Percentiles rank a stretch among this genome's conserved stretches.
These are phyloP conservation scores for Podochytrium sp. DNA, from an alignment of 192 early-diverging fungal genomes.

Conservation along the genomic window DNA sequence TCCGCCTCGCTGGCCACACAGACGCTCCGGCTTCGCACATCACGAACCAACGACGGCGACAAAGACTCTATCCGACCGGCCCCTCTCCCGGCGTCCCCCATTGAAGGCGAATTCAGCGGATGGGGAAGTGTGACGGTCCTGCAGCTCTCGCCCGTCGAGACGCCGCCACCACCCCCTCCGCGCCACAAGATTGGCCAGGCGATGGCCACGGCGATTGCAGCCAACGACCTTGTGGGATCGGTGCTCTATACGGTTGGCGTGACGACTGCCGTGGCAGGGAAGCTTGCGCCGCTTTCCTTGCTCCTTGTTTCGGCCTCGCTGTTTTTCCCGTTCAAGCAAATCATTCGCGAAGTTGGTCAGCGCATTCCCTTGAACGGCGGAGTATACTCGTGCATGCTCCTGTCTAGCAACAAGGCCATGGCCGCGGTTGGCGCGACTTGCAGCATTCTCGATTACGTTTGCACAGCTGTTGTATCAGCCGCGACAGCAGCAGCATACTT, in stretches of 20 bases:
- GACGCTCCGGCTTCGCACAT: too few relatives aligned
- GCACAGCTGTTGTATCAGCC: conserved; percentile 57
- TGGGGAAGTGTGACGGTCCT: conserved; percentile 3
- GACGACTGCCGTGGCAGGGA: conserved; percentile 47
- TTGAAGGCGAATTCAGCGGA: conserved; percentile 19
- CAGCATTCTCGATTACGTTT: conserved; percentile 54
- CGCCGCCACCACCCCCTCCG: background rate
- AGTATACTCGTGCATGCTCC: conserved; percentile 51
- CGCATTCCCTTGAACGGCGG: conserved; percentile 62
- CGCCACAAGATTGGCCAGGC: background rate
- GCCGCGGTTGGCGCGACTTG: conserved; percentile 54
- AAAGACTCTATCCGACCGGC: too few relatives aligned
- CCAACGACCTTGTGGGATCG: conserved; percentile 58
- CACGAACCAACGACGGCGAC: too few relatives aligned
- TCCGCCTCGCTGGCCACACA: too few relatives aligned
- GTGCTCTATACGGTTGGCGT: conserved; percentile 59
- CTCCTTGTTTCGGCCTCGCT: conserved; percentile 50
- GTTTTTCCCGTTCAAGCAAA: conserved; percentile 50
- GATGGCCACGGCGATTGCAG: conserved; percentile 44
- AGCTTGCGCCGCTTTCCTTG: conserved; percentile 59
- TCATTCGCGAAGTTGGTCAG: conserved; percentile 57
- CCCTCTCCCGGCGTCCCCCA: too few relatives aligned
- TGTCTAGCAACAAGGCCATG: conserved; percentile 50
- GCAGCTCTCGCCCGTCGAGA: background rate
- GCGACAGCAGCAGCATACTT: conserved; percentile 57